Evolutionary conservation across 768 basidiomycete species (phyloP).

Genomic region (Podaxis pistillaris): DNA sequence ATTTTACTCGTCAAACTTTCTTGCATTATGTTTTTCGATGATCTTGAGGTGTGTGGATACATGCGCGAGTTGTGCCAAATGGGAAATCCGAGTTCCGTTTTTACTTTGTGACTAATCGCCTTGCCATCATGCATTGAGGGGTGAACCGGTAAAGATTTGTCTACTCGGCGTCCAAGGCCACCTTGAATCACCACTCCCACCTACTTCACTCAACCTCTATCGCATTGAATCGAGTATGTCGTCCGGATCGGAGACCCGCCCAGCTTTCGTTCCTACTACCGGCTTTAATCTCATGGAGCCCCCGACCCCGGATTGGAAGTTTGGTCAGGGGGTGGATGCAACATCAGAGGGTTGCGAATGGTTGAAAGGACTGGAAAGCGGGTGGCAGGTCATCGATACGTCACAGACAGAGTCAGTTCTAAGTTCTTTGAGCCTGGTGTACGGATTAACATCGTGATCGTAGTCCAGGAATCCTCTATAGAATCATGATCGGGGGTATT

Average conservation of each 20-base stretch:
- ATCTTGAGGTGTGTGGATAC: neutral
- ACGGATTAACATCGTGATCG: neutral
- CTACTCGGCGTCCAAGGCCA: neutral
- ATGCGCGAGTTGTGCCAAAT: neutral
- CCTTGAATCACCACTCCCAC: neutral
- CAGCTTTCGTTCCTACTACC: conserved; percentile 20
- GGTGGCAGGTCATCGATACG: conserved; percentile 38
- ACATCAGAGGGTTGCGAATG: conserved; percentile 38
- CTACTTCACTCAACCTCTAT: neutral
- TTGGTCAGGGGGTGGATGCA: conserved; percentile 30
- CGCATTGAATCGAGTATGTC: neutral
- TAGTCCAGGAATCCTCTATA: conserved; percentile 34
- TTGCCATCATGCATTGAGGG: neutral
- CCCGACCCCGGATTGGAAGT: conserved; percentile 40
- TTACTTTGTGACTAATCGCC: neutral
- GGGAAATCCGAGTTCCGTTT: neutral
- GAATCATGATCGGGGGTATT: conserved; percentile 51
- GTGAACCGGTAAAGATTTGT: neutral
- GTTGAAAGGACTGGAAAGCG: conserved; percentile 40
- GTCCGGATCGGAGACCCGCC: conserved; percentile 11
- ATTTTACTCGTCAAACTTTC: neutral
- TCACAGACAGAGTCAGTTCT: conserved; percentile 25
- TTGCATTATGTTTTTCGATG: neutral
- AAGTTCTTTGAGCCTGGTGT: neutral
- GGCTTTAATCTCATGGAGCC: conserved; percentile 30